These are phyloP conservation scores for Purshia tridentata DNA, from an alignment of 306 rosid species.

Conservation along the genomic window DNA sequence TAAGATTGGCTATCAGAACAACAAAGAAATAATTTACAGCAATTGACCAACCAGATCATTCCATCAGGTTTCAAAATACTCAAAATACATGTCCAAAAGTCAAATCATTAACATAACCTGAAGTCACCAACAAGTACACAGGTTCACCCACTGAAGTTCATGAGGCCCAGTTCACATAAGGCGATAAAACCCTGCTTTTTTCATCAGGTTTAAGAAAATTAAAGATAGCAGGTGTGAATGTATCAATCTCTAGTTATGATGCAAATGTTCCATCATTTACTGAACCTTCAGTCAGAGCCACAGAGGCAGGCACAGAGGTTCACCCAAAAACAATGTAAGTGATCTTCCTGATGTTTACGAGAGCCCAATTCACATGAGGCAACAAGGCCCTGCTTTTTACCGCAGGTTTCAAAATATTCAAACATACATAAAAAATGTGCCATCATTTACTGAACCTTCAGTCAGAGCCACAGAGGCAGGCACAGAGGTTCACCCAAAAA, in stretches of 20 bases:
- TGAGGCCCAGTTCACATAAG: constrained; percentile 45
- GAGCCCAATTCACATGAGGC: constrained; percentile 37
- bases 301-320: constrained; percentile 35
- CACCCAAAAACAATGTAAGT: constrained; percentile 57
- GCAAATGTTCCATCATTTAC: constrained; percentile 44
- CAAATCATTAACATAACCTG: constrained; percentile 72
- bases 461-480: constrained; percentile 20
- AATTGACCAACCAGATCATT: neutral
- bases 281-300: constrained; percentile 47
- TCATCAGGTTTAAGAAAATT: constrained; percentile 16
- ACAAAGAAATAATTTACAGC: neutral
- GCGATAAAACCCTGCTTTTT: constrained; percentile 51
- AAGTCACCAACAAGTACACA: constrained; percentile 36
- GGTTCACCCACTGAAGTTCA: constrained; percentile 82
- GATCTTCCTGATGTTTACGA: constrained; percentile 40
- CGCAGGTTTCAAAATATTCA: constrained; percentile 14
- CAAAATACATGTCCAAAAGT: constrained; percentile 21
- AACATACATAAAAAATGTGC: constrained; percentile 15
- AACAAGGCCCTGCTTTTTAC: constrained; percentile 45
- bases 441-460: constrained; percentile 59
- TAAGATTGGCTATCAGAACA: too few species aligned
- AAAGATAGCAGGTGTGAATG: neutral
- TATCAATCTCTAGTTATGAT: too few species aligned
- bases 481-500: constrained; percentile 66
- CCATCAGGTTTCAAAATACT: neutral